Base-by-base conservation (phyloP, 768 basidiomycete genomes). In the Lentinula detonsa region DNA sequence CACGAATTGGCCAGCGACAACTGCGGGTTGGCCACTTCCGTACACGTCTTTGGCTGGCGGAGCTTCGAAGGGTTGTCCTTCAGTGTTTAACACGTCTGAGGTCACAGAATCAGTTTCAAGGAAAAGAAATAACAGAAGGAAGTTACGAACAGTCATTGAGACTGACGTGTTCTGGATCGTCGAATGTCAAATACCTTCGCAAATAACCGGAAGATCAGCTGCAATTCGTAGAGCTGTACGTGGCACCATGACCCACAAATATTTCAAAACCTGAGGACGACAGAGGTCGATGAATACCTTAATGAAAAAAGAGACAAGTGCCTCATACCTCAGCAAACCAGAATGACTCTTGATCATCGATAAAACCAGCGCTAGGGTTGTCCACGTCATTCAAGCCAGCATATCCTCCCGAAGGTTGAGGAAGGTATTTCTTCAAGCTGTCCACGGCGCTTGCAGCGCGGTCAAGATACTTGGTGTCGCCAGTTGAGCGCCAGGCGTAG, bases 401-500 rank as follows among this genome's bases (percentile, higher is more conserved):
- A 68, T 79, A 90, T 2, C 81, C 87, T n/a, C 75, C 79, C 1
- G 69, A 61, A 2, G 45, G 45, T 31, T 56, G 56, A 3, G 68
- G 70, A 43, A 90, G 71, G 69, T 76, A 86, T 53, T 76, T 77
- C 64, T 84, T 78, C 75, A 91, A 86, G 65, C 81, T 84, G 48
- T 72, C 61, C 13, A 87, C 72, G 5, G 86, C 88, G 37, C 73
- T 75, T 3, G 76, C 80, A 3, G 90, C 88, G 23, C 85, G 82
- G 52, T 88, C 75, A 40, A 85, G 76, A 69, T 90, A 91, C 66
- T 87, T 88, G 4, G 71, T 70, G 64, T 91, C 75, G 0, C 90
- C 90, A 2, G 88, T 90, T 9, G 55, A 37, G 28, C 90, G 83
- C 78, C 78, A 91, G 0, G 88, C 90, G 62, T 91, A 87, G 74